Evolutionary conservation across 208 protist genomes (phyloP).

Genomic region (Acanthamoeba healyi): DNA sequence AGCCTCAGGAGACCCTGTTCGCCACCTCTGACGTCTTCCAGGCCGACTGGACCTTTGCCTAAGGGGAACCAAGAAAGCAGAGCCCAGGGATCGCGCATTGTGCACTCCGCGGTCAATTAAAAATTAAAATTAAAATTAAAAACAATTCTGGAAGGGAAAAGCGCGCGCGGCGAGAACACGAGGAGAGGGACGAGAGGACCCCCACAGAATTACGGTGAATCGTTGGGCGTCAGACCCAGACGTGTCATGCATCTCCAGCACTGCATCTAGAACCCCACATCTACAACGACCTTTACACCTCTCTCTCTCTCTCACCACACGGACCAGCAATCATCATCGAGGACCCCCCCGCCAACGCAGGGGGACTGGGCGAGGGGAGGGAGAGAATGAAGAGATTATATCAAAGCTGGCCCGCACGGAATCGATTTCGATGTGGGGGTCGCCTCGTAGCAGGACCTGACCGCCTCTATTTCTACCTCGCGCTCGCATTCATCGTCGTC

Average conservation of each 20-base stretch:
- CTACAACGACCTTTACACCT: neutral
- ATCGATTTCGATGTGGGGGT: conserved; percentile 56
- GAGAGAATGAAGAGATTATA: conserved; percentile 42
- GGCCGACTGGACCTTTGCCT: neutral
- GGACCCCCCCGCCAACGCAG: neutral
- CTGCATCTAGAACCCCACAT: neutral
- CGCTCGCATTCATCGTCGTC: conserved; percentile 5
- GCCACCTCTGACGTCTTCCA: conserved; percentile 9
- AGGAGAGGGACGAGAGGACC: neutral
- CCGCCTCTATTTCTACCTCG: conserved; percentile 64
- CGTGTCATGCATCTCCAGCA: neutral
- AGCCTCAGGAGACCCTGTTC: conserved; percentile 70
- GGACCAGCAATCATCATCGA: neutral
- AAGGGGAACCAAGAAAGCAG: neutral
- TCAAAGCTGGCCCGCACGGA: conserved; percentile 44
- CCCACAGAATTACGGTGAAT: neutral
- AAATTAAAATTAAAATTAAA: neutral
- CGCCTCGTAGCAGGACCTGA: conserved; percentile 8
- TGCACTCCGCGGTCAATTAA: too few relatives aligned
- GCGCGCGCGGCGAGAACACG: neutral
- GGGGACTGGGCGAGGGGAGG: too few relatives aligned
- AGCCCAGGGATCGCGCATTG: too few relatives aligned
- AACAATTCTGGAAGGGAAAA: neutral
- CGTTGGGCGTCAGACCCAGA: too few relatives aligned
- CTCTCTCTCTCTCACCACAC: neutral